phyloP scores from a whole-genome alignment of 345 rosid genomes.

The Lumnitzera racemosa region DNA sequence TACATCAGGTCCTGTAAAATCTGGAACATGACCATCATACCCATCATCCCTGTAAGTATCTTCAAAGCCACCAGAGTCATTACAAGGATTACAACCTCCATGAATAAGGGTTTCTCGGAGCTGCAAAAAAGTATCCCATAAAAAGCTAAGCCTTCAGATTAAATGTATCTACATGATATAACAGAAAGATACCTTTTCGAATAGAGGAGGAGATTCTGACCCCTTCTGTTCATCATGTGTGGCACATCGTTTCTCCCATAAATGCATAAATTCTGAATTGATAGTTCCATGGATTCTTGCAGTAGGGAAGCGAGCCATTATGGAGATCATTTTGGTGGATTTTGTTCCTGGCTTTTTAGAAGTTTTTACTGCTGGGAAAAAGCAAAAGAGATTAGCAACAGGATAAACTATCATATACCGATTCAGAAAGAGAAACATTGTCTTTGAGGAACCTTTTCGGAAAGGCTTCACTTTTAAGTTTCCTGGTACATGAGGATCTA shows the following conservation, averaged over 20 bases:
- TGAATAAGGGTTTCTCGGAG: constrained; percentile 56
- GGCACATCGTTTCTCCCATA: constrained; percentile 44
- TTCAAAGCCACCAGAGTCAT: constrained; percentile 27
- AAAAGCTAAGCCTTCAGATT: background rate
- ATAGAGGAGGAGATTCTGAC: constrained; percentile 40
- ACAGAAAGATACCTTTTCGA: constrained; percentile 55
- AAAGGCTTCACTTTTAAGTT: constrained; percentile 79
- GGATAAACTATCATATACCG: constrained; percentile 5
- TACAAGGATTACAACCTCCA: constrained; percentile 31
- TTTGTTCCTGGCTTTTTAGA: constrained; percentile 33
- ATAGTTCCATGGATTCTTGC: constrained; percentile 64
- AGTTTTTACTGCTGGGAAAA: constrained; percentile 53
- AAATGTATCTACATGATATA: background rate
- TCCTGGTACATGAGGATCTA: constrained; percentile 94
- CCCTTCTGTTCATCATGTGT: constrained; percentile 21
- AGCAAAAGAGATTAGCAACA: constrained; percentile 1
- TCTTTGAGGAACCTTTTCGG: constrained; percentile 48
- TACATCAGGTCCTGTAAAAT: constrained; percentile 38
- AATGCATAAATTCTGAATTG: constrained; percentile 58
- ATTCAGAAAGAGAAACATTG: constrained; percentile 5
- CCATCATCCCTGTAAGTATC: constrained; percentile 30
- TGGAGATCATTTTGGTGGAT: constrained; percentile 25
- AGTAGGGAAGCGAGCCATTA: constrained; percentile 63
- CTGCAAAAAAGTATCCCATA: constrained; percentile 37
- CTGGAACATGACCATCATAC: constrained; percentile 40